A percentile compares a stretch with the other conserved stretches of the same genome.
These are phyloP conservation scores for Kandelia obovata DNA, from an alignment of 345 rosid genomes.

Conservation along the genomic window DNA sequence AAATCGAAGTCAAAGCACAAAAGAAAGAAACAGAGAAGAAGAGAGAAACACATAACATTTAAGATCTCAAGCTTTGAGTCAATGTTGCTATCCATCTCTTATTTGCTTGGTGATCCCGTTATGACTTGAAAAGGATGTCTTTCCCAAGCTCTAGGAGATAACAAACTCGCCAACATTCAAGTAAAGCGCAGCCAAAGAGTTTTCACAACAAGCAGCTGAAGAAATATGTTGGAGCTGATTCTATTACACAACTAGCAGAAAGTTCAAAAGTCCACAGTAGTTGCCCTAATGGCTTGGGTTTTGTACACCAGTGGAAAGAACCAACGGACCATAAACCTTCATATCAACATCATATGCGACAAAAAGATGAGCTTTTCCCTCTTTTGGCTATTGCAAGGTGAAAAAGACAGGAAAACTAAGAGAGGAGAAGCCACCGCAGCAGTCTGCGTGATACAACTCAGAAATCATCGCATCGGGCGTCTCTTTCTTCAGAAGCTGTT, in stretches of 20 bases:
- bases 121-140: too few relatives aligned
- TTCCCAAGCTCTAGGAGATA: too few relatives aligned
- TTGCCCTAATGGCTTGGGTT: background rate
- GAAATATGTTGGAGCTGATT: background rate
- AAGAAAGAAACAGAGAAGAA: too few relatives aligned
- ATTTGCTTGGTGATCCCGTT: too few relatives aligned
- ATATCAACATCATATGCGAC: conserved; percentile 12
- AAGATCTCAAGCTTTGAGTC: too few relatives aligned
- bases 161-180: too few relatives aligned
- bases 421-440: background rate
- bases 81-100: too few relatives aligned
- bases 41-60: too few relatives aligned
- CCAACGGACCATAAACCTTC: background rate
- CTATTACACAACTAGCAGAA: background rate
- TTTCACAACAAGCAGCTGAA: background rate
- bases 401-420: background rate
- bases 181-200: too few relatives aligned
- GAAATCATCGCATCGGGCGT: conserved; percentile 3
- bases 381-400: background rate
- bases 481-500: conserved; percentile 9
- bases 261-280: background rate
- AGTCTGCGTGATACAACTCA: background rate
- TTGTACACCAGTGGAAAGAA: background rate
- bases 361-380: conserved; percentile 11
- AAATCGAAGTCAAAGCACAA: too few relatives aligned